Evolutionary conservation across 2,329 filamentous ascomycete species (phyloP), one percentile per base, ranked within the genome.

Genomic region (Fusarium pseudocircinatum): DNA sequence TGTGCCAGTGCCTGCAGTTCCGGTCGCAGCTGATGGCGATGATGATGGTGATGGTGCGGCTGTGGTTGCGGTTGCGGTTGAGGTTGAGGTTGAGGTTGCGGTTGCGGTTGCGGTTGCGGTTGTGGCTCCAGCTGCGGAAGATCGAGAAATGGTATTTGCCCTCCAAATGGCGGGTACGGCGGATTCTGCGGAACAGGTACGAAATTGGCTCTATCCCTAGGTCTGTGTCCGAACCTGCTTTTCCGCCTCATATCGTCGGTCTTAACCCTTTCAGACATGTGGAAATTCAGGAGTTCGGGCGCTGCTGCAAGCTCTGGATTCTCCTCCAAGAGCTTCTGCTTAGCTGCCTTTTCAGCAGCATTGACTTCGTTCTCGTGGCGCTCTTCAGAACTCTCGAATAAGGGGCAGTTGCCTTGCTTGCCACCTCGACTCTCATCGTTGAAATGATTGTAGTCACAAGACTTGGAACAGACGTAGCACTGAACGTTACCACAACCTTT

Each of bases 391-490:
- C 85, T 86, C 54, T 95, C 93, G 73, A 92, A 93, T 0, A 95
- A 83, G 2, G 91, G 90, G 70, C 93, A 96, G 67, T 88, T 89
- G 4, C 86, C 87, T 1, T 53, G 54, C 63, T 84, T 87, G 2
- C 87, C 87, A 18, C 86, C 87, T 52, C 84, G 78, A 2, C 30
- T 64, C 0, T 63, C 18, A 60, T 92, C 87, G 67, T 91, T 84
- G 77, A 97, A 97, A 80, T 97, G 94, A 0, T 84, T 74, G 77
- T 97, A 96, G 63, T 87, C 82, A 63, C 86, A 88, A 3, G 89
- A 88, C 75, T 91, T 85, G 28, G 90, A 91, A 82, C 94, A 97
- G 46, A 94, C 86, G 75, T 95, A 94, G 78, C 91, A 92, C 72
- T 90, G 88, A 1, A 87, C 77, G 49, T 89, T 87, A 6, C 62